These are phyloP conservation scores for Ophiostoma himal-ulmi DNA, from an alignment of 2,329 filamentous ascomycete species.

Conservation along the genomic window DNA sequence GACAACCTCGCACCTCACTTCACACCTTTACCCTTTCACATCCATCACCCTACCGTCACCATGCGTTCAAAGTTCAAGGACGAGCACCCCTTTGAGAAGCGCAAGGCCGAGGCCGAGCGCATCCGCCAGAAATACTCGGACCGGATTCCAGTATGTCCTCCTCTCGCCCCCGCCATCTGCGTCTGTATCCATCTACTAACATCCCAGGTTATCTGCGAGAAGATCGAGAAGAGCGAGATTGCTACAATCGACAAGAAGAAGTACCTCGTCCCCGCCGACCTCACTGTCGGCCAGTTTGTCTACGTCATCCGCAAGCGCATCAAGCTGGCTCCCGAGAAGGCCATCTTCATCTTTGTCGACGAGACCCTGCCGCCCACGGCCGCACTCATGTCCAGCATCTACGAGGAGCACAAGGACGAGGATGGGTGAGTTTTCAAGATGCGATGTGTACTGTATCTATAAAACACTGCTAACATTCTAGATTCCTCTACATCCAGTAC, in stretches of 20 bases:
- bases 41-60: conserved; percentile 40
- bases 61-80: conserved; percentile 99
- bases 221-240: conserved; percentile 98
- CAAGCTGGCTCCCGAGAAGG: conserved; percentile 98
- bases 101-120: conserved; percentile 98
- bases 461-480: conserved; percentile 34
- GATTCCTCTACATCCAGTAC: conserved; percentile 98
- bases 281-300: conserved; percentile 97
- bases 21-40: neutral
- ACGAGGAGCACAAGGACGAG: conserved; percentile 95
- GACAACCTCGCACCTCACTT: neutral
- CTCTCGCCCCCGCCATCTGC: neutral
- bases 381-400: conserved; percentile 98
- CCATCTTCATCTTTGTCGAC: conserved; percentile 99
- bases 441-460: neutral
- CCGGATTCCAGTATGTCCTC: conserved; percentile 83
- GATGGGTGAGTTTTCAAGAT: conserved; percentile 48
- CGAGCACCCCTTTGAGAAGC: conserved; percentile 99
- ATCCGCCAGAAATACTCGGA: conserved; percentile 99
- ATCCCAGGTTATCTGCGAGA: conserved; percentile 91
- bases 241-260: conserved; percentile 99
- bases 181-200: conserved; percentile 15
- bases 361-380: conserved; percentile 95
- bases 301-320: conserved; percentile 99
- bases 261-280: conserved; percentile 93